Percentiles rank a stretch among this genome's conserved stretches.
Conservation (phyloP, 306 rosid species). For the Cicer pinnatifidum region DNA sequence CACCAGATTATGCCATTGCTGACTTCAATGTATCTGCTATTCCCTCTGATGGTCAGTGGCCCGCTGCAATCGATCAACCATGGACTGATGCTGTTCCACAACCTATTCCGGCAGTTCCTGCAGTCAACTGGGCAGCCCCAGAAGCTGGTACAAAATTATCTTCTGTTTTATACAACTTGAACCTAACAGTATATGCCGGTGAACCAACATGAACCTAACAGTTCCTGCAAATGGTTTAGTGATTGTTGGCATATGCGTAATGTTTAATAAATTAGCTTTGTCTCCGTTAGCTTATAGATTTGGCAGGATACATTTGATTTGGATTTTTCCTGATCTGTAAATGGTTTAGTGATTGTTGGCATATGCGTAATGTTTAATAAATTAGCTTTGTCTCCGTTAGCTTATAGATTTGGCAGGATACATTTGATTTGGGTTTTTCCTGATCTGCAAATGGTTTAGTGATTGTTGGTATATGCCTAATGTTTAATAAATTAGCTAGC, state of each 20-base stretch:
- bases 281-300: background rate
- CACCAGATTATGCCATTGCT: slow-evolving; percentile 56
- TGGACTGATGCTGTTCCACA: slow-evolving; percentile 49
- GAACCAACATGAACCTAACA: too few species aligned
- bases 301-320: background rate
- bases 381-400: background rate
- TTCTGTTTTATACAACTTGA: background rate
- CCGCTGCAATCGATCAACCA: slow-evolving; percentile 42
- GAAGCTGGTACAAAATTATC: slow-evolving; percentile 42
- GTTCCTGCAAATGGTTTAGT: background rate
- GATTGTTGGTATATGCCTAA: background rate
- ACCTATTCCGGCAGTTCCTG: slow-evolving; percentile 52
- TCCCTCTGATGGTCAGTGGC: slow-evolving; percentile 53
- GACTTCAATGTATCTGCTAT: slow-evolving; percentile 50
- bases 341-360: background rate
- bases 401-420: background rate
- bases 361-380: background rate
- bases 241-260: background rate
- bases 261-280: background rate
- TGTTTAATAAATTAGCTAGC: background rate
- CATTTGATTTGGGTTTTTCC: too few species aligned
- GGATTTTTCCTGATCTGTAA: background rate
- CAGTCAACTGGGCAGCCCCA: slow-evolving; percentile 46
- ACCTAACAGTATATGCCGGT: too few species aligned
- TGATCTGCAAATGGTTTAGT: background rate